These are phyloP conservation scores for Sugiyamaella castrensis DNA, from an alignment of 1,139 yeast genomes.

Conservation along the genomic window DNA sequence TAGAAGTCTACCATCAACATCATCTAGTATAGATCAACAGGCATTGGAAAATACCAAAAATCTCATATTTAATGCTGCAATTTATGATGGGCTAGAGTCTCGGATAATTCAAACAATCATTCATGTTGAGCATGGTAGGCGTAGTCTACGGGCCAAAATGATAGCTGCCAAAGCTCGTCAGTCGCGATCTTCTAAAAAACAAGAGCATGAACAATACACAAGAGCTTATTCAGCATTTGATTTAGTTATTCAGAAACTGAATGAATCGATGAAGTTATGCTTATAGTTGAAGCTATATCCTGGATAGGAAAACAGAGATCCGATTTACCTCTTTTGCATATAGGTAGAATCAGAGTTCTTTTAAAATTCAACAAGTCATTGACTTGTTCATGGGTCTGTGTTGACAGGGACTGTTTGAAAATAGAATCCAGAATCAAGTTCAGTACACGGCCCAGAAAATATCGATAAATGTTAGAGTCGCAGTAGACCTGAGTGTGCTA, in stretches of 20 bases:
- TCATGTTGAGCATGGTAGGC: constrained; percentile 19
- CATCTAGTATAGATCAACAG: background rate
- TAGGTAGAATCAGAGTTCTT: too few relatives aligned
- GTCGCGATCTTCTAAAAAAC: background rate
- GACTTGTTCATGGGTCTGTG: too few relatives aligned
- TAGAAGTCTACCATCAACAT: constrained; percentile 4
- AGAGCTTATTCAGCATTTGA: constrained; percentile 14
- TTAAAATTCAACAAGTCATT: too few relatives aligned
- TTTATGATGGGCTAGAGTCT: constrained; percentile 23
- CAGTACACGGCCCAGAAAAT: too few relatives aligned
- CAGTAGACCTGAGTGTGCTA: too few relatives aligned
- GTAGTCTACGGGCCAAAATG: constrained; percentile 7
- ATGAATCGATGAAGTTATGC: constrained; percentile 17
- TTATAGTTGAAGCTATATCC: too few relatives aligned
- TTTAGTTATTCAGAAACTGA: constrained; percentile 16
- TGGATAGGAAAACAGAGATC: too few relatives aligned
- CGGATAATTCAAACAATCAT: constrained; percentile 19
- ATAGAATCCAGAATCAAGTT: too few relatives aligned
- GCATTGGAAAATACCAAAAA: constrained; percentile 20
- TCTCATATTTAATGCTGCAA: constrained; percentile 23
- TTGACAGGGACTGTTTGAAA: too few relatives aligned
- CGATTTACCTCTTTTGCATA: too few relatives aligned
- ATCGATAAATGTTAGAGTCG: too few relatives aligned
- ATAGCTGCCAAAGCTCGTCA: constrained; percentile 5
- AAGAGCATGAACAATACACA: constrained; percentile 1